Evolutionary conservation across 2,329 filamentous ascomycete species (phyloP).

Genomic region (Phialophora expanda): DNA sequence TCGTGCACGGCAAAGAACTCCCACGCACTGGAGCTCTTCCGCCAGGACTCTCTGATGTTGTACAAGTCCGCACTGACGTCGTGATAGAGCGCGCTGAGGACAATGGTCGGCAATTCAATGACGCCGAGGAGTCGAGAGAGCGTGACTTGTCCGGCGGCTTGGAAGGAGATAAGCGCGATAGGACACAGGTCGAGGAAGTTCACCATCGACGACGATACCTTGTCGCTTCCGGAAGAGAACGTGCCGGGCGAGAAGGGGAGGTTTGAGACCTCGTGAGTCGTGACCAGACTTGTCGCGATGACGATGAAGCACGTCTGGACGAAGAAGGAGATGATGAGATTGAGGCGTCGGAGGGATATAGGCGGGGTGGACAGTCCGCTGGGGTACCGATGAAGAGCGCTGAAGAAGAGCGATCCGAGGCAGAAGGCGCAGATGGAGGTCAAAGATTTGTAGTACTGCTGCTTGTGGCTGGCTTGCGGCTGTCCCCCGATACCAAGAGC

Average conservation of each 20-base stretch:
- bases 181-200: slow-evolving; percentile 44
- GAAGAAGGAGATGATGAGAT: slow-evolving; percentile 48
- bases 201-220: slow-evolving; percentile 14
- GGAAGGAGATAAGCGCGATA: slow-evolving; percentile 50
- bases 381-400: slow-evolving; percentile 42
- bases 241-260: slow-evolving; percentile 34
- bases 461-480: slow-evolving; percentile 46
- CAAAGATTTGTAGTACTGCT: slow-evolving; percentile 52
- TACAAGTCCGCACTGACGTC: slow-evolving; percentile 52
- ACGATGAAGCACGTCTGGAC: slow-evolving; percentile 47
- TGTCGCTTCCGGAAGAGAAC: slow-evolving; percentile 37
- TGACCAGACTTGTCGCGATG: slow-evolving; percentile 46
- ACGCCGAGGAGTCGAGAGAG: slow-evolving; percentile 50
- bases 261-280: slow-evolving; percentile 44
- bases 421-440: slow-evolving; percentile 49
- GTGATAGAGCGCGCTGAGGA: slow-evolving; percentile 54
- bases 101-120: slow-evolving; percentile 54
- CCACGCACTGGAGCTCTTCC: slow-evolving; percentile 47
- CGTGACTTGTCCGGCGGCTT: slow-evolving; percentile 51
- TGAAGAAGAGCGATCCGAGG: slow-evolving; percentile 50
- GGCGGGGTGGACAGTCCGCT: slow-evolving; percentile 43
- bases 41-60: slow-evolving; percentile 42
- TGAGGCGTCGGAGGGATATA: slow-evolving; percentile 46
- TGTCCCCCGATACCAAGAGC: slow-evolving; percentile 51
- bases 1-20: slow-evolving; percentile 39